Evolutionary conservation across 257 asterid genomes (phyloP).

Genomic region (Lycium ferocissimum): DNA sequence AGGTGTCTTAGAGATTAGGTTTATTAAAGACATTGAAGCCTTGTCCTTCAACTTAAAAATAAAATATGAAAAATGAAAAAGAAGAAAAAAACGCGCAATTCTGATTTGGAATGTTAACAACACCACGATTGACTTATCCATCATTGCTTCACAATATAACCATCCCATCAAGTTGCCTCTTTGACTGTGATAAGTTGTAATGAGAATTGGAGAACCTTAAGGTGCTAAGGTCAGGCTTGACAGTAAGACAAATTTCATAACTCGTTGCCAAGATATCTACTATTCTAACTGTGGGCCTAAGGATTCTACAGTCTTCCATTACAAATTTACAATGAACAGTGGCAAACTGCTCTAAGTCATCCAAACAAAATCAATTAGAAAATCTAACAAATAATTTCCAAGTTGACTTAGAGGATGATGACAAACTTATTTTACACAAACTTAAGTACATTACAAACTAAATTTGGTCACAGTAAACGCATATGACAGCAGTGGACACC

Average conservation of each 20-base stretch:
- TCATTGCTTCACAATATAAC: conserved; percentile 13
- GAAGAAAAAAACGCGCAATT: background rate
- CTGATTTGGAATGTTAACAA: background rate
- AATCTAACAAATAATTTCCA: background rate
- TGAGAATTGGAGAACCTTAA: conserved; percentile 13
- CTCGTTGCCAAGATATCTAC: conserved; percentile 3
- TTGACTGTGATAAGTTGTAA: conserved; percentile 9
- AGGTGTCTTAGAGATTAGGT: background rate
- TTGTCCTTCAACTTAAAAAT: conserved; percentile 9
- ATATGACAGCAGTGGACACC: conserved; percentile 9
- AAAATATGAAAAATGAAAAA: conserved; percentile 2
- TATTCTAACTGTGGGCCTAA: background rate
- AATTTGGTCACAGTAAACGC: background rate
- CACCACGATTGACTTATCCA: background rate
- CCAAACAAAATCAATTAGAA: conserved; percentile 18
- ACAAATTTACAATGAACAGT: background rate
- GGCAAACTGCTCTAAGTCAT: conserved; percentile 9
- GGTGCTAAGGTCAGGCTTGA: background rate
- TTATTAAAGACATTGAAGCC: conserved; percentile 23
- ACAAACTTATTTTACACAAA: background rate
- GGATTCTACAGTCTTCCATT: conserved; percentile 12
- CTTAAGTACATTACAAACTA: background rate
- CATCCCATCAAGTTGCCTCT: conserved; percentile 18
- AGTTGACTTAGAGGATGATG: conserved; percentile 1
- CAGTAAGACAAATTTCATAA: conserved; percentile 14